A percentile compares a stretch with the other conserved stretches of the same genome.
Conservation (phyloP, 257 asterid species). For the Mentha longifolia region DNA sequence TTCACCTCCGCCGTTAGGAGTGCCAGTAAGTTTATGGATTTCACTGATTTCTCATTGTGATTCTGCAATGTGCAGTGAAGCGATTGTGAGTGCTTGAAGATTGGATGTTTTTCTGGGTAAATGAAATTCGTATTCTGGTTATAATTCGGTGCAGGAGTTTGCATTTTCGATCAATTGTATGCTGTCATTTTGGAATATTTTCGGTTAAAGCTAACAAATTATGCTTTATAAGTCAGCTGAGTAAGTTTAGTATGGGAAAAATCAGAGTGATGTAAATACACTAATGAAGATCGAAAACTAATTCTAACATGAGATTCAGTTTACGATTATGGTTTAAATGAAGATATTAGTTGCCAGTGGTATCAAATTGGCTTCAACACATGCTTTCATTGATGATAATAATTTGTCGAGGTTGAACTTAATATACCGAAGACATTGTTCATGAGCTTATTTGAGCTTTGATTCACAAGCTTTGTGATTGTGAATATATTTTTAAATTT, state of each 20-base stretch:
- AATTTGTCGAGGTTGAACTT: not conserved
- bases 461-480: not conserved
- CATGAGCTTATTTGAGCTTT: not conserved
- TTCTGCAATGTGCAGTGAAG: constrained; percentile 17
- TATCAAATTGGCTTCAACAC: constrained; percentile 11
- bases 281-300: not conserved
- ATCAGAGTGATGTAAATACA: not conserved
- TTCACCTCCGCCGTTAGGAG: constrained; percentile 10
- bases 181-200: too few species aligned
- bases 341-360: not conserved
- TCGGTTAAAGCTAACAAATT: too few species aligned
- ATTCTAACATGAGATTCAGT: not conserved
- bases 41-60: not conserved
- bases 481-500: not conserved
- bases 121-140: too few species aligned
- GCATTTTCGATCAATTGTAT: too few species aligned
- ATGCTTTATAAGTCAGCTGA: not conserved
- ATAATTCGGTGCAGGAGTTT: too few species aligned
- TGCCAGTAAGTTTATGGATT: not conserved
- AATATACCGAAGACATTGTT: not conserved
- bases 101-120: too few species aligned
- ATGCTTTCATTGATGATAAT: not conserved
- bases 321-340: not conserved
- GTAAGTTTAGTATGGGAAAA: not conserved
- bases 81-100: constrained; percentile 7